Percentiles rank a stretch among this genome's conserved stretches.
phyloP scores from a whole-genome alignment of 441 rosid genomes.

The Erodium moschatum region DNA sequence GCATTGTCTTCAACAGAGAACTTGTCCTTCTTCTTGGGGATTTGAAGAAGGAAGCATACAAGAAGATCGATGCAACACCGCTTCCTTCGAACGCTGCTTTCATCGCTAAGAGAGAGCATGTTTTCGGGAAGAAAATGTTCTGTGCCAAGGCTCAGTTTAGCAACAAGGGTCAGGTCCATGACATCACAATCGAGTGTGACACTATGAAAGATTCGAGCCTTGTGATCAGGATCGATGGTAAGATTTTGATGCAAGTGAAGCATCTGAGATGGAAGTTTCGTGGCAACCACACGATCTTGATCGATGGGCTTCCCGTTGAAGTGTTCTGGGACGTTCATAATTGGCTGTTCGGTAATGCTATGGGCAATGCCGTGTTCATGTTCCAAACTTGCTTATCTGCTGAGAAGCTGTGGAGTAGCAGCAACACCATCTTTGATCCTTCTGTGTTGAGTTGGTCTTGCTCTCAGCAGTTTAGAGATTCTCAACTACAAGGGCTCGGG shows the following conservation, averaged over 20 bases:
- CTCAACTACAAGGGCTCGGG: slow-evolving; percentile 36
- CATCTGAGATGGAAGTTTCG: slow-evolving; percentile 86
- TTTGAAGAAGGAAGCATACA: slow-evolving; percentile 65
- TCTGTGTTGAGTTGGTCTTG: slow-evolving; percentile 23
- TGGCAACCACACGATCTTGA: slow-evolving; percentile 68
- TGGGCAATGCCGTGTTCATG: slow-evolving; percentile 79
- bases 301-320: slow-evolving; percentile 76
- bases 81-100: slow-evolving; percentile 35
- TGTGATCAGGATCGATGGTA: slow-evolving; percentile 62
- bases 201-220: slow-evolving; percentile 61
- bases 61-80: slow-evolving; percentile 43
- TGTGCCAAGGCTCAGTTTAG: slow-evolving; percentile 62
- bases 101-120: slow-evolving; percentile 63
- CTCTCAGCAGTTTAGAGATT: slow-evolving; percentile 38
- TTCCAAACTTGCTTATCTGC: slow-evolving; percentile 59
- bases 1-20: slow-evolving; percentile 54
- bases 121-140: slow-evolving; percentile 71
- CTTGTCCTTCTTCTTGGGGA: slow-evolving; percentile 69
- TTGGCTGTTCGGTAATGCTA: slow-evolving; percentile 69
- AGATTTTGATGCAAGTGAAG: slow-evolving; percentile 65
- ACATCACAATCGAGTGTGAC: slow-evolving; percentile 69
- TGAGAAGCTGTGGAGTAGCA: slow-evolving; percentile 33
- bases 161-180: slow-evolving; percentile 54
- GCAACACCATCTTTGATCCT: slow-evolving; percentile 33
- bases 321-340: slow-evolving; percentile 88